phyloP scores from a whole-genome alignment of 257 asterid genomes.

The Anisodus tanguticus region DNA sequence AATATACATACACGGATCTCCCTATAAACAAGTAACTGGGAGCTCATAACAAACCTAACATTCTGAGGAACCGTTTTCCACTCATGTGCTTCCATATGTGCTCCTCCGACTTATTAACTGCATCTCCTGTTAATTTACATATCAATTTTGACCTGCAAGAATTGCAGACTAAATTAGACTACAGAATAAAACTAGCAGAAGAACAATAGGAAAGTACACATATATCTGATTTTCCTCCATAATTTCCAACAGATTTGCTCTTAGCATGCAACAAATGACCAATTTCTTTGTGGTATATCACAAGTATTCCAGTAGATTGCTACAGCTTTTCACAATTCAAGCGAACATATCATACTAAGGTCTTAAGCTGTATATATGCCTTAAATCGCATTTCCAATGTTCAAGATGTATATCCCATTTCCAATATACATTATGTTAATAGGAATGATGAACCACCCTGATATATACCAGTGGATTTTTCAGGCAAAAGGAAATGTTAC shows the following conservation, averaged over 20 bases:
- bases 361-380: not conserved
- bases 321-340: not conserved
- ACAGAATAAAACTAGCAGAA: not conserved
- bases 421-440: not conserved
- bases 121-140: slow-evolving; percentile 78
- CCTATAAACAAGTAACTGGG: slow-evolving; percentile 12
- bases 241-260: not conserved
- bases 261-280: not conserved
- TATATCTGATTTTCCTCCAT: not conserved
- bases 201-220: not conserved
- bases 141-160: slow-evolving; percentile 69
- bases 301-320: slow-evolving; percentile 11
- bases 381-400: not conserved
- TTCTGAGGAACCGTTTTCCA: slow-evolving; percentile 83
- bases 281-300: not conserved
- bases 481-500: not conserved
- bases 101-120: slow-evolving; percentile 85
- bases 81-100: slow-evolving; percentile 98
- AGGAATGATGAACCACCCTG: not conserved
- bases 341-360: not conserved
- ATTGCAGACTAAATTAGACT: not conserved
- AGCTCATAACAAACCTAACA: slow-evolving; percentile 68
- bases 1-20: not conserved
- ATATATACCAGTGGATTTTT: not conserved
- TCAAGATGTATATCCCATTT: not conserved